A percentile compares a stretch with the other conserved stretches of the same genome.
These are phyloP conservation scores for Ophiostoma tasmaniense DNA, from an alignment of 2,329 filamentous ascomycete genomes.

Conservation along the genomic window DNA sequence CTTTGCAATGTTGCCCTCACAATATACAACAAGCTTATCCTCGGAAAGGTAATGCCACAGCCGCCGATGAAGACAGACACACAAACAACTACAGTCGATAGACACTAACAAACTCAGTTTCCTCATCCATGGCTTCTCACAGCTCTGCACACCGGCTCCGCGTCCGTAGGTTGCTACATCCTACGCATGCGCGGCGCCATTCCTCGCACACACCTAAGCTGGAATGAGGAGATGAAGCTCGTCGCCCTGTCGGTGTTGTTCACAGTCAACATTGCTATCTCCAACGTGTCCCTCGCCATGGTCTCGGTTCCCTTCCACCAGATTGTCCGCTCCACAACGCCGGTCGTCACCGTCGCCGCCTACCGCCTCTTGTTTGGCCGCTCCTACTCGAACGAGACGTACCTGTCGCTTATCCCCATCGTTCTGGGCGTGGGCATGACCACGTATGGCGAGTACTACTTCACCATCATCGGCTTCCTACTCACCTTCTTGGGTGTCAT, in stretches of 20 bases:
- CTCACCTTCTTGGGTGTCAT: slow-evolving; percentile 46
- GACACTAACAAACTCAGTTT: slow-evolving; percentile 11
- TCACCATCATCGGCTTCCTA: slow-evolving; percentile 48
- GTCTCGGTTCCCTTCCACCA: slow-evolving; percentile 55
- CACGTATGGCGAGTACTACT: slow-evolving; percentile 54
- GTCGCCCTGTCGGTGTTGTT: slow-evolving; percentile 21
- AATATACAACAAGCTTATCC: slow-evolving; percentile 51
- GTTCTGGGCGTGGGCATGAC: slow-evolving; percentile 50
- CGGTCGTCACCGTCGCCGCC: slow-evolving; percentile 53
- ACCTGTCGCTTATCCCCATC: slow-evolving; percentile 51
- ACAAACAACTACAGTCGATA: background rate
- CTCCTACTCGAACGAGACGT: slow-evolving; percentile 48
- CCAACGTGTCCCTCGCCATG: slow-evolving; percentile 22
- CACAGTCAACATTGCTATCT: slow-evolving; percentile 23
- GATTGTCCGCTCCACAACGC: slow-evolving; percentile 51
- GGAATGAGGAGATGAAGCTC: slow-evolving; percentile 18
- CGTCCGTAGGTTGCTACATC: slow-evolving; percentile 21
- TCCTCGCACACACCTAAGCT: slow-evolving; percentile 14
- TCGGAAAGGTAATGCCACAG: slow-evolving; percentile 29
- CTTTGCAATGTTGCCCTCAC: slow-evolving; percentile 40
- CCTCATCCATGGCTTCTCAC: slow-evolving; percentile 22
- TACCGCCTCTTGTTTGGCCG: slow-evolving; percentile 47
- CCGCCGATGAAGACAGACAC: too few relatives aligned
- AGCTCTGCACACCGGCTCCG: slow-evolving; percentile 22
- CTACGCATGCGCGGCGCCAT: slow-evolving; percentile 19